phyloP scores from a whole-genome alignment of 306 rosid species.

The Sphenostylis stenocarpa region DNA sequence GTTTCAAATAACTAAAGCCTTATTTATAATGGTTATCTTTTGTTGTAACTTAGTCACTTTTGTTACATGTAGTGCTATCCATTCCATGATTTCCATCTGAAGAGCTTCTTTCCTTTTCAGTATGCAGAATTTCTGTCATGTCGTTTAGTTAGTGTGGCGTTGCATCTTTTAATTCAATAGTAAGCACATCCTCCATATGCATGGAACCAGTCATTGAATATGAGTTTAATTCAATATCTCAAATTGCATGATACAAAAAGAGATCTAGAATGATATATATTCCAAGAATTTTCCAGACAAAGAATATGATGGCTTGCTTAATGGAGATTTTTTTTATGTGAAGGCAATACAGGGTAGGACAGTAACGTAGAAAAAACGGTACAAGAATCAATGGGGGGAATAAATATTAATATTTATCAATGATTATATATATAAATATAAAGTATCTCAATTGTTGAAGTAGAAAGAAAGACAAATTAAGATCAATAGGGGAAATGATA shows the following conservation, averaged over 20 bases:
- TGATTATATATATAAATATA: no score
- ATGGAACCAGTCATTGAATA: not conserved
- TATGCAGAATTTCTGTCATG: slow-evolving; percentile 15
- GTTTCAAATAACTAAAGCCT: slow-evolving; percentile 28
- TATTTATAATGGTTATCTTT: slow-evolving; percentile 6
- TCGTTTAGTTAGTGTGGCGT: not conserved
- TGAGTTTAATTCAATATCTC: not conserved
- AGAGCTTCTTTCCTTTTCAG: slow-evolving; percentile 18
- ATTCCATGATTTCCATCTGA: not conserved
- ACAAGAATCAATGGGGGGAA: not conserved
- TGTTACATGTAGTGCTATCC: slow-evolving; percentile 14
- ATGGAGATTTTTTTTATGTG: not conserved
- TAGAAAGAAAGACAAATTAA: no score
- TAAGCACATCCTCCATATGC: not conserved
- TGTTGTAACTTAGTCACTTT: not conserved
- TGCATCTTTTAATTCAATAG: not conserved
- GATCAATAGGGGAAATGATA: no score
- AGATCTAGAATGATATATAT: not conserved
- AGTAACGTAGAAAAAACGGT: not conserved
- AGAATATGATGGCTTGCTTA: not conserved
- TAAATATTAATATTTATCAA: not conserved
- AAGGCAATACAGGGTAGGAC: not conserved
- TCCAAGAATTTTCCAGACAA: not conserved
- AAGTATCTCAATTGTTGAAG: no score
- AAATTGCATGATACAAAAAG: not conserved